A percentile compares a stretch with the other conserved stretches of the same genome.
phyloP scores from a whole-genome alignment of 352 stramenopile species.

The Globisporangium megalacanthum region DNA sequence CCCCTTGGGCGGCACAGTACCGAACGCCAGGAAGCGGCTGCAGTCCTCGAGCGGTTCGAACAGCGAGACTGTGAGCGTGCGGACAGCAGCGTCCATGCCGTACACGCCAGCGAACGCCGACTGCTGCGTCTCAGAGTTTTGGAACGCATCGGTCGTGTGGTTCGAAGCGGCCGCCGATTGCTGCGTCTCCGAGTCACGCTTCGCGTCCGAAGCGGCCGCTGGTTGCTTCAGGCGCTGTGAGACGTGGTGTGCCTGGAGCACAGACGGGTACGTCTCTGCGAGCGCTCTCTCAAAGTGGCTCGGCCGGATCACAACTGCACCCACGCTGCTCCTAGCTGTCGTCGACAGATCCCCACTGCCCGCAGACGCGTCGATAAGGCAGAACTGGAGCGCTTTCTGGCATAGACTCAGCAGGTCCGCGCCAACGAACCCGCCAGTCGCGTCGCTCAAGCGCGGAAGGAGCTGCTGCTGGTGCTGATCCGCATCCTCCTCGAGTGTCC shows the following conservation, averaged over 20 bases:
- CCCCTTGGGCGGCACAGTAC: constrained; percentile 94
- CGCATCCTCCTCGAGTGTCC: constrained; percentile 35
- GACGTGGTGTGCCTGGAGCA: constrained; percentile 94
- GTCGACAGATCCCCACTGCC: neutral
- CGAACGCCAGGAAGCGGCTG: constrained; percentile 95
- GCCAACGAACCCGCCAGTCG: constrained; percentile 95
- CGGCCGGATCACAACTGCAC: constrained; percentile 10
- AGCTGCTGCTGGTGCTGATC: constrained; percentile 70
- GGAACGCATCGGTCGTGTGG: constrained; percentile 5
- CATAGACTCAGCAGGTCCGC: constrained; percentile 79
- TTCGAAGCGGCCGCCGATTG: constrained; percentile 26
- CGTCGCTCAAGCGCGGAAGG: constrained; percentile 87
- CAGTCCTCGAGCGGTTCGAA: constrained; percentile 96
- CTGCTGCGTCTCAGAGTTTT: neutral
- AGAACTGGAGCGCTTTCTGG: constrained; percentile 62
- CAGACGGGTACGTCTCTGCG: constrained; percentile 90
- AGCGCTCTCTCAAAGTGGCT: constrained; percentile 86
- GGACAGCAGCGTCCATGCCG: constrained; percentile 96
- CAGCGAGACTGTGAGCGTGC: constrained; percentile 94
- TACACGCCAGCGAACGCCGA: constrained; percentile 85
- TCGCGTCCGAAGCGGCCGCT: no score
- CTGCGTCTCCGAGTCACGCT: no score
- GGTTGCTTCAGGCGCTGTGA: constrained; percentile 61
- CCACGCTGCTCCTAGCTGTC: neutral
- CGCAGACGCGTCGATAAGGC: constrained; percentile 27